phyloP scores from a whole-genome alignment of 495 filamentous ascomycete genomes.

The Penicillium coprophilum region DNA sequence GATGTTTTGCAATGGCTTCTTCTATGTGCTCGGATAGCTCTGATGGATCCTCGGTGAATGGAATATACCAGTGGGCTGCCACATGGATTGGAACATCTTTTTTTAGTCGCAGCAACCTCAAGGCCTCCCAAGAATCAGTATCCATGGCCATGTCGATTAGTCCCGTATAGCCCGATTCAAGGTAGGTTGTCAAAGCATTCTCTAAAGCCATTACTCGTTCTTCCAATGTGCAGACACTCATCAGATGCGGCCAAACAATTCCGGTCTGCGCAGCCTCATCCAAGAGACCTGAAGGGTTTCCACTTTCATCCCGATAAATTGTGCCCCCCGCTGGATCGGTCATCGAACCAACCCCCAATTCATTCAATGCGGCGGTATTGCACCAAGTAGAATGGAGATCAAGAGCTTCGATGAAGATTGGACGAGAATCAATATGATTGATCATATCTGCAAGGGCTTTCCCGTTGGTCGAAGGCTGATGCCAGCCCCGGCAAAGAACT shows the following conservation, averaged over 20 bases:
- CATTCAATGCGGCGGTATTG: conserved; percentile 48
- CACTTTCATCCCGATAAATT: conserved; percentile 48
- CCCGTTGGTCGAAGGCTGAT: conserved; percentile 52
- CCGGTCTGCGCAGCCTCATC: conserved; percentile 51
- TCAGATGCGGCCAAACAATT: conserved; percentile 55
- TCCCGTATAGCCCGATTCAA: conserved; percentile 56
- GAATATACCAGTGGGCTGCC: conserved; percentile 62
- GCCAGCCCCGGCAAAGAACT: conserved; percentile 54
- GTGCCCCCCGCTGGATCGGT: conserved; percentile 50
- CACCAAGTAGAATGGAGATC: conserved; percentile 58
- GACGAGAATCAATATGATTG: conserved; percentile 43
- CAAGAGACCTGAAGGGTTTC: conserved; percentile 49
- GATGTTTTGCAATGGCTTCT: conserved; percentile 50
- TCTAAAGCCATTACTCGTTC: background rate
- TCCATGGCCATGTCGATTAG: conserved; percentile 66
- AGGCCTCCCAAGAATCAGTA: conserved; percentile 54
- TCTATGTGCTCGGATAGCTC: conserved; percentile 53
- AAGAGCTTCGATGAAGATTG: conserved; percentile 56
- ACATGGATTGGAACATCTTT: conserved; percentile 44
- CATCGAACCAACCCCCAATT: conserved; percentile 47
- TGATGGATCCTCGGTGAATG: conserved; percentile 39
- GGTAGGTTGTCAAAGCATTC: conserved; percentile 50
- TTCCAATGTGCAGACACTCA: conserved; percentile 11
- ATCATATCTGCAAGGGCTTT: conserved; percentile 46
- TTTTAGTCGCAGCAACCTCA: conserved; percentile 36